phyloP scores from a whole-genome alignment of 148 eudicot genomes.

The Rhododendron molle region DNA sequence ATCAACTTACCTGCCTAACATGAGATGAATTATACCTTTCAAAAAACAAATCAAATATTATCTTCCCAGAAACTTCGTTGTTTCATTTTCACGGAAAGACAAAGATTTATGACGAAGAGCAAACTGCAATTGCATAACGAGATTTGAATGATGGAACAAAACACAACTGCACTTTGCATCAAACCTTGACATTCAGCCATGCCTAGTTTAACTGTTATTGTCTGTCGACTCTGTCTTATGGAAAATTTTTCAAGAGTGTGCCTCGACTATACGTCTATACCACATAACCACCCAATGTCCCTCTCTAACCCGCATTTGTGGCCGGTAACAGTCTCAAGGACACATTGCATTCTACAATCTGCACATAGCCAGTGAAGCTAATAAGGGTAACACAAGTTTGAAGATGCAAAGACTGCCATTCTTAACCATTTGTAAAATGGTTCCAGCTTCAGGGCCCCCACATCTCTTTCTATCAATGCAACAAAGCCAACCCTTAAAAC shows the following conservation, averaged over 20 bases:
- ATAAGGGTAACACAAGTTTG: neutral
- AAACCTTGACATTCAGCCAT: neutral
- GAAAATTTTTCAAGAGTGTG: neutral
- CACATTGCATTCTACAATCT: neutral
- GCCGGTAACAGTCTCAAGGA: neutral
- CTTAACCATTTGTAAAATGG: neutral
- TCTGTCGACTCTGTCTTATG: neutral
- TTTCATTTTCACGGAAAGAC: neutral
- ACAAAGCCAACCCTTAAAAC: neutral
- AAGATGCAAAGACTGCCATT: neutral
- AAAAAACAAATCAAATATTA: neutral
- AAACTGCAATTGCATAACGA: neutral
- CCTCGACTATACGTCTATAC: neutral
- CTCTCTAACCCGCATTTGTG: neutral
- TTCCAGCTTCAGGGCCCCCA: neutral
- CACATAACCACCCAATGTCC: neutral
- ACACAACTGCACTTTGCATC: neutral
- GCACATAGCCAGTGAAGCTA: neutral
- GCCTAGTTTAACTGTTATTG: neutral
- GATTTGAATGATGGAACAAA: neutral
- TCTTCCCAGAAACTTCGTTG: neutral
- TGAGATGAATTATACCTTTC: neutral
- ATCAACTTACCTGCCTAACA: neutral
- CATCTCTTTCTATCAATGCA: neutral
- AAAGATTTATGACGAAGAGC: neutral